Evolutionary conservation across 202 grass and related monocot genomes (phyloP), one percentile per base, ranked within the genome.

Genomic region (Dendrocalamus latiflorus): DNA sequence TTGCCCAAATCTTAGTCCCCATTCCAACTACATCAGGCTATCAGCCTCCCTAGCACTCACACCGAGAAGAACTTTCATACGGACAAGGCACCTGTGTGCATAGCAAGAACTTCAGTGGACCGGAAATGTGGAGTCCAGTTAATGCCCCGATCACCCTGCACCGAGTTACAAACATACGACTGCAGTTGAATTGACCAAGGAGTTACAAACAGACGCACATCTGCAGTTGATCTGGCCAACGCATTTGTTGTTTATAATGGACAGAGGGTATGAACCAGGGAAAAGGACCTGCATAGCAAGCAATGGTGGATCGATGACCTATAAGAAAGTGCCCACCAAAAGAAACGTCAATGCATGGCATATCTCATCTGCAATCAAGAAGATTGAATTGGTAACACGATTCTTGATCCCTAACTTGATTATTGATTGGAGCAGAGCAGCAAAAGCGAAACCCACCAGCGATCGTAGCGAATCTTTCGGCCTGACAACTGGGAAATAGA

Each of bases 151-250:
- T 58, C 66, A 82, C 11, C 43, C 42, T 59, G 68, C 56, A 20
- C 58, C 48, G n/a, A 68, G 51, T 16, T 57, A 9, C 72, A 58
- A 66, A 36, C 83, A 63, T 58, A 78, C 43, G 61, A 38, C 75
- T 72, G 67, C 57, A 65, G 75, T 43, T 33, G 75, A 79, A 36
- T 72, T 79, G 67, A 79, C 37, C 67, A 26, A 60, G 24, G 37
- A 72, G 53, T 25, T 47, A 12, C 42, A 16, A 48, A 43, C 66
- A 62, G 41, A 58, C 53, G 21, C 39, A n/a, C 66, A 28, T 64
- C 75, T 85, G 76, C 75, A 72, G 56, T 54, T 53, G 83, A 85
- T 72, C 36, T 85, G 67, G 72, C 56, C 75, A 72, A 64, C 45
- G 65, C 57, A 69, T 43, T 72, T 63, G 67, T 69, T 68, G 83